Conservation (phyloP, 2,329 filamentous ascomycete genomes). For the Leptodontidium sp. region DNA sequence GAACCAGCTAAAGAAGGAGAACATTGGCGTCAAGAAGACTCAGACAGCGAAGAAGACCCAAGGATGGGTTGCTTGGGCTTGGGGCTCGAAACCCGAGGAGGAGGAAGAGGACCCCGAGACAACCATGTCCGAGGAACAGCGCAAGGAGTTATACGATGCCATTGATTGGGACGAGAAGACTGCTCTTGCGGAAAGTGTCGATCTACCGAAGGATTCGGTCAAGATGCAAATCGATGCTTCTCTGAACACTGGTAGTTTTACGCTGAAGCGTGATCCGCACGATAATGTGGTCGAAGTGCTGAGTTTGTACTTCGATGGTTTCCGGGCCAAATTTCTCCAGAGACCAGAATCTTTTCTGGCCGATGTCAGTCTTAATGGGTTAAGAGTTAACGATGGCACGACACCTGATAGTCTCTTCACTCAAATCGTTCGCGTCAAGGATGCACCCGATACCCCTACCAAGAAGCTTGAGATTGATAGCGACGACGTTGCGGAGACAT, state of each 20-base stretch:
- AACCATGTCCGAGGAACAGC: slow-evolving; percentile 92
- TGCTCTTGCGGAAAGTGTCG: slow-evolving; percentile 84
- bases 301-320: slow-evolving; percentile 92
- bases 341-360: slow-evolving; percentile 90
- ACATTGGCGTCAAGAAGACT: slow-evolving; percentile 83
- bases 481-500: slow-evolving; percentile 50
- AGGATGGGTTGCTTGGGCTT: slow-evolving; percentile 91
- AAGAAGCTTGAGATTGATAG: slow-evolving; percentile 47
- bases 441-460: slow-evolving; percentile 67
- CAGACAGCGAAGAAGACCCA: slow-evolving; percentile 69
- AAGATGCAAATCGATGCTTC: slow-evolving; percentile 93
- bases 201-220: slow-evolving; percentile 88
- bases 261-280: slow-evolving; percentile 84
- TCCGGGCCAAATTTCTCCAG: slow-evolving; percentile 88
- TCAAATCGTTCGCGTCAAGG: slow-evolving; percentile 95
- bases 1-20: slow-evolving; percentile 95
- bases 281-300: slow-evolving; percentile 82
- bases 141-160: slow-evolving; percentile 94
- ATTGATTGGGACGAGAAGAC: slow-evolving; percentile 99
- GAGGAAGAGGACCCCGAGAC: slow-evolving; percentile 77
- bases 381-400: slow-evolving; percentile 95
- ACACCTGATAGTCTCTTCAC: slow-evolving; percentile 90
- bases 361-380: slow-evolving; percentile 88
- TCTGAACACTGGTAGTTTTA: slow-evolving; percentile 96
- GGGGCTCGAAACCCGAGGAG: slow-evolving; percentile 75